Evolutionary conservation across 2,329 filamentous ascomycete genomes (phyloP).

Genomic region (Phaeosphaeriaceae sp.): DNA sequence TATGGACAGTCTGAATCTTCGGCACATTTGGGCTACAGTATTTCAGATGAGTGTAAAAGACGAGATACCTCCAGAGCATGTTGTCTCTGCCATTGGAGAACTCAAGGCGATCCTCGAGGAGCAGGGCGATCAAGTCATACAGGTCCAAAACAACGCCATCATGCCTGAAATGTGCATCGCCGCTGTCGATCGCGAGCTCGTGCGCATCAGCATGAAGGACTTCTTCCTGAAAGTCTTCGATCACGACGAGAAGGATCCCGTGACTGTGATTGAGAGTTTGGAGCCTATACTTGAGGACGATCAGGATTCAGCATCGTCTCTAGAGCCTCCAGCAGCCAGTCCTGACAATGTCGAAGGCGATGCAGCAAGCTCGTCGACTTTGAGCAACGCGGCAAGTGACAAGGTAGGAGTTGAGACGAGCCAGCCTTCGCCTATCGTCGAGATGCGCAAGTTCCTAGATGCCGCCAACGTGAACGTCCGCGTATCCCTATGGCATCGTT

Average conservation of each 20-base stretch:
- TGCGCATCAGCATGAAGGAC: constrained; percentile 92
- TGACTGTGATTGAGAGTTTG: constrained; percentile 86
- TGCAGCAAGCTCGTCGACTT: constrained; percentile 18
- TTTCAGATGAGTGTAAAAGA: constrained; percentile 66
- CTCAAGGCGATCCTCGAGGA: constrained; percentile 62
- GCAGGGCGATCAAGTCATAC: constrained; percentile 59
- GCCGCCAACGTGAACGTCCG: constrained; percentile 82
- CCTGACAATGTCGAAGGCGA: constrained; percentile 14
- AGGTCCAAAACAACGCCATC: constrained; percentile 81
- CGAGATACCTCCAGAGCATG: constrained; percentile 64
- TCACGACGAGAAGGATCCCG: constrained; percentile 79
- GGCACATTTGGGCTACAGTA: constrained; percentile 72
- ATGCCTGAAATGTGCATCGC: constrained; percentile 85
- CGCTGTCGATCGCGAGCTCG: constrained; percentile 90
- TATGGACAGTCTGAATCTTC: constrained; percentile 57
- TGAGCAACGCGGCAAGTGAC: constrained; percentile 9
- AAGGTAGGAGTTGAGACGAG: constrained; percentile 6
- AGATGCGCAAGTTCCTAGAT: constrained; percentile 85
- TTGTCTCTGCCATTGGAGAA: constrained; percentile 68
- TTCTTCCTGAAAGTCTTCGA: constrained; percentile 93
- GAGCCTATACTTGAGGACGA: constrained; percentile 86
- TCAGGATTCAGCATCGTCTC: constrained; percentile 4
- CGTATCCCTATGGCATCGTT: constrained; percentile 85
- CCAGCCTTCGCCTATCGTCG: constrained; percentile 59
- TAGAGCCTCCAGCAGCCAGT: constrained; percentile 9